Percentiles rank a stretch among this genome's conserved stretches.
phyloP scores from a whole-genome alignment of 768 basidiomycete species.

The Neoboletus brunneissimus region DNA sequence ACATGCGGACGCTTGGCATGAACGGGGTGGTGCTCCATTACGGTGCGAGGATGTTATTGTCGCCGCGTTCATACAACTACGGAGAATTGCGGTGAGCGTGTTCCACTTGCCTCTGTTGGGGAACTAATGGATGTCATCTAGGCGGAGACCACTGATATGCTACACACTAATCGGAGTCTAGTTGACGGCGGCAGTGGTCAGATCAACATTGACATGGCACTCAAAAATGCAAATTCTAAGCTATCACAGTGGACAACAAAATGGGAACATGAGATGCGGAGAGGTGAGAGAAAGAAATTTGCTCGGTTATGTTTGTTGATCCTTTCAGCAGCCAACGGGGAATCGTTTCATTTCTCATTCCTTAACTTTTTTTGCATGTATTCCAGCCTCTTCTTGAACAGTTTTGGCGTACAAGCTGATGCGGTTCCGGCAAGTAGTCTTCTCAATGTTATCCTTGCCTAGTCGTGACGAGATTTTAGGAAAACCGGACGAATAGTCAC shows the following conservation, averaged over 20 bases:
- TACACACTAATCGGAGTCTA: conserved; percentile 52
- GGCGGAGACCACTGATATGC: conserved; percentile 79
- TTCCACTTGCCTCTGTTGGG: neutral
- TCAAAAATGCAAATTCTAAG: conserved; percentile 70
- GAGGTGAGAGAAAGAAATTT: conserved; percentile 42
- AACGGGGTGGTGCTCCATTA: conserved; percentile 45
- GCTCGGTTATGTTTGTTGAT: neutral
- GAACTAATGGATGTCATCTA: conserved; percentile 25
- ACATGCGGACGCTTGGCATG: conserved; percentile 69
- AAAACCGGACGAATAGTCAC: conserved; percentile 57
- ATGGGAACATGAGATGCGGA: conserved; percentile 73
- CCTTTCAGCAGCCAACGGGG: conserved; percentile 54
- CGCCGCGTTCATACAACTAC: conserved; percentile 71
- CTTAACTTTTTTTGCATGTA: conserved; percentile 74
- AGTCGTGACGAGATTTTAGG: conserved; percentile 33
- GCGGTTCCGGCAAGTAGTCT: conserved; percentile 49
- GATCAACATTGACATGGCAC: conserved; percentile 69
- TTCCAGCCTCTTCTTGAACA: conserved; percentile 79
- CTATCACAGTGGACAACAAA: conserved; percentile 67
- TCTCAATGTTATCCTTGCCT: conserved; percentile 1
- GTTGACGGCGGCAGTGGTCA: conserved; percentile 49
- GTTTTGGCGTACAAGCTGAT: conserved; percentile 71
- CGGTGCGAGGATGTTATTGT: conserved; percentile 83
- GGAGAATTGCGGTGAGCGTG: conserved; percentile 69
- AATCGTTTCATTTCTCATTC: conserved; percentile 73